These are phyloP conservation scores for Aspergillus baeticus DNA, from an alignment of 495 filamentous ascomycete genomes.

Conservation along the genomic window DNA sequence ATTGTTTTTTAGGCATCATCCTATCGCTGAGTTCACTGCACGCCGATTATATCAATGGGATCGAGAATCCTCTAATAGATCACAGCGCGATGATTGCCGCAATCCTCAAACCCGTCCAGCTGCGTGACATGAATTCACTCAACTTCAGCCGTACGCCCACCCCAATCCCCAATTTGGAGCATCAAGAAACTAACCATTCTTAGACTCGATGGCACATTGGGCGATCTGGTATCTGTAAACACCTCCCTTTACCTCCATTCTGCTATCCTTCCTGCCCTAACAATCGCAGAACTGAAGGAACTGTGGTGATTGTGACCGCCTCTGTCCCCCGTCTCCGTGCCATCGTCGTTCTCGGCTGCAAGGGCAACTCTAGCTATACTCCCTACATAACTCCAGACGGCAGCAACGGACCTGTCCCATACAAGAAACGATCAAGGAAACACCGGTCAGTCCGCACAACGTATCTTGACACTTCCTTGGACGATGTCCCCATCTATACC, in stretches of 20 bases:
- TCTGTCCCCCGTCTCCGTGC: constrained; percentile 7
- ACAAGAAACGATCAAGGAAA: not conserved
- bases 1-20: not conserved
- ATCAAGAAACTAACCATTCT: not conserved
- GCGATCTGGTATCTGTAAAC: constrained; percentile 8
- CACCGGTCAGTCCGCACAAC: not conserved
- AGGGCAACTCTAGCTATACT: not conserved
- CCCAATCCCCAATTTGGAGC: too few relatives aligned
- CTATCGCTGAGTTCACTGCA: constrained; percentile 6
- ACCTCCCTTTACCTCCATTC: too few relatives aligned
- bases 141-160: not conserved
- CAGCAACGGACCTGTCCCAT: not conserved
- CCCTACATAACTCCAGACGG: not conserved
- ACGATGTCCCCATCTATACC: not conserved
- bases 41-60: not conserved
- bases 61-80: not conserved
- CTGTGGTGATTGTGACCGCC: constrained; percentile 5
- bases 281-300: constrained; percentile 4
- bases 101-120: not conserved
- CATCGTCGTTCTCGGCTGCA: constrained; percentile 2
- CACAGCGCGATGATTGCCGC: constrained; percentile 7
- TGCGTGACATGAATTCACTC: not conserved
- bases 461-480: not conserved
- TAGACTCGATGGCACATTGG: constrained; percentile 1
- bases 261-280: not conserved